A percentile compares a stretch with the other conserved stretches of the same genome.
Conservation (phyloP, 2,329 filamentous ascomycete species). For the Aspergillus terreus region DNA sequence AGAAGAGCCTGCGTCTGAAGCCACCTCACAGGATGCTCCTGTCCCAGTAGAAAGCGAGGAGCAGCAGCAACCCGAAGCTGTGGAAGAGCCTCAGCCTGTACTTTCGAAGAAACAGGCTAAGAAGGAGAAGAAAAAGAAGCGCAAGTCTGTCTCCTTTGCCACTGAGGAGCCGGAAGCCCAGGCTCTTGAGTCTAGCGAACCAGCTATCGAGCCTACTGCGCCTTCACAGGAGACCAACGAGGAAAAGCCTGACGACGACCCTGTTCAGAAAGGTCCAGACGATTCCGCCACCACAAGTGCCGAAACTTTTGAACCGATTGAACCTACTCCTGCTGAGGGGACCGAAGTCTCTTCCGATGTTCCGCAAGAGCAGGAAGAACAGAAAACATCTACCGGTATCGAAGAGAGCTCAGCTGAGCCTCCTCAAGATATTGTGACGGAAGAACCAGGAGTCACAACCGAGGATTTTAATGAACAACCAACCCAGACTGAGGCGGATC, state of each 20-base stretch:
- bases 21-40: background rate
- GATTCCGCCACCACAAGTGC: no score
- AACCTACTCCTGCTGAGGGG: background rate
- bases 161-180: conserved; percentile 12
- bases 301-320: no score
- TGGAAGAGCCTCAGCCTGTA: conserved; percentile 6
- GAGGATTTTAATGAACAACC: background rate
- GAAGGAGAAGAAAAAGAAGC: conserved; percentile 35
- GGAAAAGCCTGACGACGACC: background rate
- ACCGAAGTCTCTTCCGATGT: background rate
- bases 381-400: background rate
- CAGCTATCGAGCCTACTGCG: background rate
- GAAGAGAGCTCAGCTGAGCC: background rate
- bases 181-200: conserved; percentile 3
- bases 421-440: background rate
- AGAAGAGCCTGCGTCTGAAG: background rate
- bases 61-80: background rate
- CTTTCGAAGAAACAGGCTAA: conserved; percentile 35
- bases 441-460: background rate
- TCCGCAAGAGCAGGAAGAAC: background rate
- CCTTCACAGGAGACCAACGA: background rate
- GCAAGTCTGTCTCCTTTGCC: conserved; percentile 23
- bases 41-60: background rate
- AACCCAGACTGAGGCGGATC: background rate
- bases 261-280: background rate